Base-by-base conservation (phyloP, 2,329 filamentous ascomycete species). In the Pseudofabraea citricarpa region DNA sequence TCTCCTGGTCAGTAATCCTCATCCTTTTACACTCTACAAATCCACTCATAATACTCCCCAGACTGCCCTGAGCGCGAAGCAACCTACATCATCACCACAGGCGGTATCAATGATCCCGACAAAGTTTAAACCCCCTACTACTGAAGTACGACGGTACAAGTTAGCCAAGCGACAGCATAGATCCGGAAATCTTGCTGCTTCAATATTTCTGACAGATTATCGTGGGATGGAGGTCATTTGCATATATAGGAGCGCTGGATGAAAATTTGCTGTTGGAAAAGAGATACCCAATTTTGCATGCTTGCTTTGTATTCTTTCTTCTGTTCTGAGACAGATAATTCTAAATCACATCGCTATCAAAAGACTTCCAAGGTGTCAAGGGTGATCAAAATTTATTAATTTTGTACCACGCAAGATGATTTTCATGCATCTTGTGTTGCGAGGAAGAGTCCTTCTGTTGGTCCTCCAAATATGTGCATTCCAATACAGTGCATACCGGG, bases 31-130 rank as follows among this genome's bases (percentile, higher is more conserved):
- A 33, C 19, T 46, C 21, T 36, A 21, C 19, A 36, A 6, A 22
- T 22, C 13, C 8, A 26, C 19, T 43, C 29, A 29, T 43, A 2
- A 33, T 19, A 5, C 13, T 23, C 19, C n/a, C 48, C 48, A 79
- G 81, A 85, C 55, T 84, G 81, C 55, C 80, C 82, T 5, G 81
- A 86, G 59, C 73, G 73, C 38, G 81, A 86, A 62, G 81, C 82
- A 20, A 85, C 77, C 2, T 86, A 86, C 61, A 72, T 85, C 50
- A 86, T 86, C 53, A 85, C 80, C 21, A 81, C 75, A 48, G 82
- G 81, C 23, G 81, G 81, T 24, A 84, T 85, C 62, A 81, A 75
- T 45, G 81, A 85, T 57, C 75, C 80, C 2, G 81, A 84, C 52
- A 83, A 83, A 61, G 67, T 70, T 24, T 82, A 52, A 60, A 39